Percentiles rank a stretch among this genome's conserved stretches.
Evolutionary conservation across 2,329 filamentous ascomycete genomes (phyloP).

Genomic region (Colletotrichum sp.): DNA sequence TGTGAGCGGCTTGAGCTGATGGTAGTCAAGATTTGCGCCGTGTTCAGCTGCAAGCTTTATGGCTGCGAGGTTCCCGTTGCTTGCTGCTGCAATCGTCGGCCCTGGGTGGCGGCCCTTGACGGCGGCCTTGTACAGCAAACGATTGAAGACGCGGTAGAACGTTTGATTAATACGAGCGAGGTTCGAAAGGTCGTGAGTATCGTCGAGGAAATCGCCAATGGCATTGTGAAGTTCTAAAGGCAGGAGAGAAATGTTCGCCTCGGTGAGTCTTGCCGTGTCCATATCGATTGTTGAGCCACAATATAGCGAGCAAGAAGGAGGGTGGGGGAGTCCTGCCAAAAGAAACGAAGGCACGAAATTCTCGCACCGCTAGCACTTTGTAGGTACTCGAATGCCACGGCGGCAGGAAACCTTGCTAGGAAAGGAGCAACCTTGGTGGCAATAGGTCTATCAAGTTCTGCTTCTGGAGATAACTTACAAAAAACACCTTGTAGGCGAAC

Average conservation of each 20-base stretch:
- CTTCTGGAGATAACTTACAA: too few relatives aligned
- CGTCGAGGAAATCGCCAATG: not conserved
- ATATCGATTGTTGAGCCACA: not conserved
- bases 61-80: not conserved
- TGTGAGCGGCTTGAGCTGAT: not conserved
- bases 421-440: too few relatives aligned
- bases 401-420: too few relatives aligned
- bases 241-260: not conserved
- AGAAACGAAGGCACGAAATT: too few relatives aligned
- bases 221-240: not conserved
- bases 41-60: not conserved
- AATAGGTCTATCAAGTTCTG: too few relatives aligned
- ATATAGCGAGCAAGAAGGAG: too few relatives aligned
- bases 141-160: not conserved
- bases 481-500: too few relatives aligned
- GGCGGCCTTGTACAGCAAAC: not conserved
- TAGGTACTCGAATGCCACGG: too few relatives aligned
- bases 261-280: not conserved
- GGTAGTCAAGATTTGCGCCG: not conserved
- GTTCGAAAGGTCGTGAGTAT: fast-evolving
- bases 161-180: not conserved
- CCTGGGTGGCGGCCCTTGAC: not conserved
- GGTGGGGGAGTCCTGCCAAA: too few relatives aligned
- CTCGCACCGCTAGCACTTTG: too few relatives aligned
- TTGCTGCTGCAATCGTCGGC: not conserved